Percentiles rank a stretch among this genome's conserved stretches.
phyloP scores from a whole-genome alignment of 805 yeast genomes.

The Spathaspora passalidarum region DNA sequence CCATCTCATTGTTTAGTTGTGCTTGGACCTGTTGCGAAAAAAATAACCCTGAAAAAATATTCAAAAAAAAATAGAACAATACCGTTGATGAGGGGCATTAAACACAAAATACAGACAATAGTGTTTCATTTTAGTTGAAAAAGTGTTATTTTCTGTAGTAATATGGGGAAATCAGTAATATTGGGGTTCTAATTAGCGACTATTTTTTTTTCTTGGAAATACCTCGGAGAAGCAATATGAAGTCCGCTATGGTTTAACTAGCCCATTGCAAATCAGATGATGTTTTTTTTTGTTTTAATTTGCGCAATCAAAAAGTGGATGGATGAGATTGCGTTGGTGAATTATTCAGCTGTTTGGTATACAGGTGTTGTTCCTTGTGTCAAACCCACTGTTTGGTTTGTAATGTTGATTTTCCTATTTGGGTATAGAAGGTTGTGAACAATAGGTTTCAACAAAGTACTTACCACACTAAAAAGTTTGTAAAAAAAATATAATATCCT shows the following conservation, averaged over 20 bases:
- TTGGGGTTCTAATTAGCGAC: neutral
- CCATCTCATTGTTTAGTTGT: neutral
- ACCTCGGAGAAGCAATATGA: no score
- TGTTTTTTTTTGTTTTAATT: no score
- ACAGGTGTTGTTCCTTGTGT: no score
- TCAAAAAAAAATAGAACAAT: neutral
- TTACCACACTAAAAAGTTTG: neutral
- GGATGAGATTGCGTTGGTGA: no score
- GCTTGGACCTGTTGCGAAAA: no score
- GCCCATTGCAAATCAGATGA: no score
- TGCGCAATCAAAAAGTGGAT: no score
- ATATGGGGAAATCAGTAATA: neutral
- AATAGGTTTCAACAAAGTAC: neutral
- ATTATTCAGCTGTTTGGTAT: no score
- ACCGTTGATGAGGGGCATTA: constrained; percentile 1
- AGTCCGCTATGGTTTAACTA: no score
- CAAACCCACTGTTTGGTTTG: no score
- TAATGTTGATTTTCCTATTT: neutral
- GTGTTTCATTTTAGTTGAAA: neutral
- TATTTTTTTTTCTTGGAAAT: neutral
- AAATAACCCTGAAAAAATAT: no score
- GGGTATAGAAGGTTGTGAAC: neutral
- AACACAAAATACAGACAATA: neutral
- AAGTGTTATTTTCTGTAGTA: neutral
- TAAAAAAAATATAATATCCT: neutral